phyloP scores from a whole-genome alignment of 192 early-diverging fungal species.

The Backusella macrospora region DNA sequence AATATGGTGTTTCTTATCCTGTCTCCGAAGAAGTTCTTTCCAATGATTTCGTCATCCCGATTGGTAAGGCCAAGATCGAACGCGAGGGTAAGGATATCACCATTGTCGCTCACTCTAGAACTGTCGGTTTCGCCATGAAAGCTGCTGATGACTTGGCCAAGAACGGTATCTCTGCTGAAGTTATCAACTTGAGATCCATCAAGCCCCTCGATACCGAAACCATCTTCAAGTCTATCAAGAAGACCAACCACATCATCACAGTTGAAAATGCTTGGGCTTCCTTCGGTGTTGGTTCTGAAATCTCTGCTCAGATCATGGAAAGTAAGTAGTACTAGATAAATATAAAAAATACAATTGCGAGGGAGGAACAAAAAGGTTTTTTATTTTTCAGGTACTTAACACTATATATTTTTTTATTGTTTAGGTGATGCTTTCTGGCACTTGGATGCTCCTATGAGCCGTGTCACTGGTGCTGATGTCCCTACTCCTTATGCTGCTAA shows the following conservation, averaged over 20 bases:
- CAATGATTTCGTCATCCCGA: slow-evolving; percentile 50
- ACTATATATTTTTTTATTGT: not conserved
- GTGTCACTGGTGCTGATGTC: slow-evolving; percentile 95
- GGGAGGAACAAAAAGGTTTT: not conserved
- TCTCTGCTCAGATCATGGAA: slow-evolving; percentile 97
- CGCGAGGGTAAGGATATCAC: slow-evolving; percentile 86
- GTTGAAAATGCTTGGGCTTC: slow-evolving; percentile 96
- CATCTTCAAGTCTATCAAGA: slow-evolving; percentile 92
- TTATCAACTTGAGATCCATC: slow-evolving; percentile 98
- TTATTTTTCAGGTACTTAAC: not conserved
- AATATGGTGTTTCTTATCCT: slow-evolving; percentile 92
- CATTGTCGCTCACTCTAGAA: slow-evolving; percentile 90
- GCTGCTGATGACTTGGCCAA: slow-evolving; percentile 88
- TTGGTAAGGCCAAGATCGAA: slow-evolving; percentile 97
- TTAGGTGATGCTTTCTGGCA: slow-evolving; percentile 88
- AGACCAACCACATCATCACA: slow-evolving; percentile 96
- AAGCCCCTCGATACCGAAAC: slow-evolving; percentile 92
- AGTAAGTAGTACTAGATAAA: slow-evolving; percentile 34
- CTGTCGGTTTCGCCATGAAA: slow-evolving; percentile 83
- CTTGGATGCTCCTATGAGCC: slow-evolving; percentile 91
- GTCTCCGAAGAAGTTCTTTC: slow-evolving; percentile 73
- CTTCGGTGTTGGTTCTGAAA: slow-evolving; percentile 94
- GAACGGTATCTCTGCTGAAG: slow-evolving; percentile 75
- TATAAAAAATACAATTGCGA: not conserved
- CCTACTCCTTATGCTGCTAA: slow-evolving; percentile 97